Evolutionary conservation across 352 stramenopile genomes (phyloP), one percentile per base, ranked within the genome.

Genomic region (Blastocystis sp.): DNA sequence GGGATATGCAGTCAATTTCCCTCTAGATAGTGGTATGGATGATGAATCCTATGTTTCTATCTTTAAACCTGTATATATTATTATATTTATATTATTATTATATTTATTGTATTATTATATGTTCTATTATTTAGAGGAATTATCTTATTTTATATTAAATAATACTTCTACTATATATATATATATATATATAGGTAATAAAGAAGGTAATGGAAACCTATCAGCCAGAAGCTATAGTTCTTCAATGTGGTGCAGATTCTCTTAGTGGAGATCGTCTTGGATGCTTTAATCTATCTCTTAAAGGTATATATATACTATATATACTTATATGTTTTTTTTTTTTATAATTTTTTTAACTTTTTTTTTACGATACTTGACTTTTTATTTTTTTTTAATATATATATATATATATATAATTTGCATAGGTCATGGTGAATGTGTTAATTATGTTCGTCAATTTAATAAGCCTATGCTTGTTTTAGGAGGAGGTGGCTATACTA

Each of bases 1-100:
- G 70, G 88, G 94, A 65, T 96, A 95, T 66, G 79, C 86, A 2
- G 88, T 98, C 39, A 98, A 98, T 72, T 94, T 95, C 67, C 91
- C 91, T 3, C 79, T 94, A 27, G 85, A 90, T 33, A 85, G 94
- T 66, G 91, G 91, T 32, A 97, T 98, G 84, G 86, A 96, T 68
- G 89, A 98, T 70, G 83, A 93, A 57, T 78, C 73, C 39, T 96
- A 92, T 68, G 82, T 76, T 2, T 73, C 65, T 16, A 84, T 88
- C 48, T 88, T 88, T 65, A 32, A 59, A 25, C 62, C 62, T 3
- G 62, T 59, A 40, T n/a, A n/a, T n/a, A n/a, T n/a, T n/a, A n/a
- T n/a, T n/a, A n/a, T n/a, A n/a, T n/a, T n/a, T n/a, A n/a, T n/a
- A n/a, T n/a, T n/a, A n/a, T 11, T 46, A 10, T 35, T 7, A 6